Base-by-base conservation (phyloP, 1,284 basidiomycete species). In the Volvariella volvacea region DNA sequence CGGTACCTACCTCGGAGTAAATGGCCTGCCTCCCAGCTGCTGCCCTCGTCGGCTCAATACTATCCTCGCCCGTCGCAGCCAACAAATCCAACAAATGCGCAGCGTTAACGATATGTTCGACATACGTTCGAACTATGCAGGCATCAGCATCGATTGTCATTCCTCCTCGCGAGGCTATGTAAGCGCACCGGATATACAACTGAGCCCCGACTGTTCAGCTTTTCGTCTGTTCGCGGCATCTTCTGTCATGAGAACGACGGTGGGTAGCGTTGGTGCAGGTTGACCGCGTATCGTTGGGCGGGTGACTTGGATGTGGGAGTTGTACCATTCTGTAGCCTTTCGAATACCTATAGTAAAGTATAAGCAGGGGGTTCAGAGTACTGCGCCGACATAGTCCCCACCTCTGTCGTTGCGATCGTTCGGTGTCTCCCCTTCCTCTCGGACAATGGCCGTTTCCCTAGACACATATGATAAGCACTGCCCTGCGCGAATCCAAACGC, bases 381-480 rank as follows among this genome's bases (percentile, higher is more conserved):
- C 30, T 17, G 43, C 25, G 22, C 8, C 38, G 25, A 7, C 2
- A 55, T 7, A 36, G 15, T 7, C 34, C 68, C 37, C 48, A 90
- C 92, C 85, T 74, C 93, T 70, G 57, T 97, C 94, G 55, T 97
- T 97, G 15, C 88, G 74, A 60, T 98, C 93, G 56, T 97, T 97
- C 0, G 91, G 86, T 0, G 80, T 80, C 62, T 94, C 91, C 2
- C 71, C 77, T 47, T 82, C 79, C 49, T 84, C 77, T 3, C 85
- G 70, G 15, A 86, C 68, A 2, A 90, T 73, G 0, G 86, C 86
- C 0, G 90, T 92, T 58, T 90, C 85, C 34, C 88, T 90, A 50
- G 16, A 49, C 50, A 50, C 9, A 51, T 55, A 14, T 52, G 52
- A 8, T 48, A 47, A 54, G 37, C 52, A 51, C 1, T 6, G 12